Base-by-base conservation (phyloP, 1,284 basidiomycete genomes). In the Rhodotorula sp. region DNA sequence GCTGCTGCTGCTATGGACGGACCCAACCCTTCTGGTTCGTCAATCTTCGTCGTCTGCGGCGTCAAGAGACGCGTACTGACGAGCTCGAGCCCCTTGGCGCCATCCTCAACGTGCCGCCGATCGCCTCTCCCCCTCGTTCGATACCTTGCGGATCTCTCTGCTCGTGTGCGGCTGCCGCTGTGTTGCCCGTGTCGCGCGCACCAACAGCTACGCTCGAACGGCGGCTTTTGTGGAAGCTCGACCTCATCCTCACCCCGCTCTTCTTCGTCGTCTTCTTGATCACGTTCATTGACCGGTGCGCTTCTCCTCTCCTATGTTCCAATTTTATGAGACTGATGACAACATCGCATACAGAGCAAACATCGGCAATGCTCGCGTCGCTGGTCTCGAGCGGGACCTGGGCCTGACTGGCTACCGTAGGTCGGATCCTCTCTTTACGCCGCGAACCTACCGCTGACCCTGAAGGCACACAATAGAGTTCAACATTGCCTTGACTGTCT, bases 181-280 rank as follows among this genome's bases (percentile, higher is more conserved):
- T 5, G 34, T 34, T 34, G 34, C 34, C 34, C 34, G 34, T 34
- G 34, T 34, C 34, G 34, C 34, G 34, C 34, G 34, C 34, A 34
- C 34, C 34, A 34, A 34, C 34, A 34, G 34, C 34, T 34, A 5
- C 34, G 34, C 34, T 34, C n/a, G 55, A 57, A 23, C 44, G 44
- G 55, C 41, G 21, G 7, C 55, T 57, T 41, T 21, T 57, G 8
- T 42, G 55, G 41, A 57, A 44, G 23, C 55, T 57, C 55, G 55
- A 57, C 23, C 55, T 57, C 19, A 13, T 57, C 27, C 55, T 57
- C 27, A 44, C 55, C 3, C 55, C 55, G 19, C 55, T 57, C 41
- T 57, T 57, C 42, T 57, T 57, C 42, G 21, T 57, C 21, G 55
- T 57, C 55, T 57, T 44, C 55, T 12, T 57, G 16, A 57, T 57